Conservation (phyloP, 2,329 filamentous ascomycete species). For the Rutstroemia sp. region DNA sequence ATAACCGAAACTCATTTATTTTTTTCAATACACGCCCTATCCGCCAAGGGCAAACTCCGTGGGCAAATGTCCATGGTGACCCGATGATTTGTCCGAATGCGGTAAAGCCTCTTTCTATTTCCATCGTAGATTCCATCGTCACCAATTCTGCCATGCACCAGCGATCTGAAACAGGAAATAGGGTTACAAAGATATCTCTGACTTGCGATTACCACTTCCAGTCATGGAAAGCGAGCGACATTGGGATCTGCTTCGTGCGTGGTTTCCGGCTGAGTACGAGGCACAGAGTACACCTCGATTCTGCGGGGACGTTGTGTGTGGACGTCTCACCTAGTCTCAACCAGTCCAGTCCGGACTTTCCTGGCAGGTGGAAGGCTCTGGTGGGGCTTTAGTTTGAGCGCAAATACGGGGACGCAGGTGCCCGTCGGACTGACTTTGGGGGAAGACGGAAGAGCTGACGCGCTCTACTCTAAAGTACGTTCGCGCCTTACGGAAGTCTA, state of each 20-base stretch:
- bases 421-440: too few relatives aligned
- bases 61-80: background rate
- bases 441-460: too few relatives aligned
- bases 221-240: background rate
- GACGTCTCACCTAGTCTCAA: background rate
- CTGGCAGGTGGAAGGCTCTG: background rate
- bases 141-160: background rate
- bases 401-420: too few relatives aligned
- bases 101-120: background rate
- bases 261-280: background rate
- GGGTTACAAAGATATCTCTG: background rate
- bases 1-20: slow-evolving; percentile 1
- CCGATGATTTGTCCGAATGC: background rate
- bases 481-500: too few relatives aligned
- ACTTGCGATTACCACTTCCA: background rate
- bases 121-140: slow-evolving; percentile 2
- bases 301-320: background rate
- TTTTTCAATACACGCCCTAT: slow-evolving; percentile 7
- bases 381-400: too few relatives aligned
- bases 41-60: background rate
- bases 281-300: background rate
- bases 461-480: too few relatives aligned
- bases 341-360: background rate
- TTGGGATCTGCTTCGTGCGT: slow-evolving; percentile 3
- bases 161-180: background rate